Evolutionary conservation across 495 filamentous ascomycete species (phyloP).

Genomic region (Penicillium lividum): DNA sequence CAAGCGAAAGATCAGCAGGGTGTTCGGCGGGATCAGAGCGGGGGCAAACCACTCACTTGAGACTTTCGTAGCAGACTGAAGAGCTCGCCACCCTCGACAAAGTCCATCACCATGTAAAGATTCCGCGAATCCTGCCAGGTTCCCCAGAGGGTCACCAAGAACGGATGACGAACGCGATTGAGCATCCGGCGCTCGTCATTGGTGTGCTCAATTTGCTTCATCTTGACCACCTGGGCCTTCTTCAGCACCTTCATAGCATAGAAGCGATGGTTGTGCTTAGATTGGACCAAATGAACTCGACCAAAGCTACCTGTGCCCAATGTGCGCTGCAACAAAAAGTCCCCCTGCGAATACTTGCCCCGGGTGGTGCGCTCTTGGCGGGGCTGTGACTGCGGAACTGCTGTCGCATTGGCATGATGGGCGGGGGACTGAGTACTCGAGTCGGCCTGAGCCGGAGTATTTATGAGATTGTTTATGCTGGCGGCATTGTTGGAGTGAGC

Average conservation of each 20-base stretch:
- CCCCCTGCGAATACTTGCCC: slow-evolving; percentile 92
- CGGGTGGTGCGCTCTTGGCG: slow-evolving; percentile 71
- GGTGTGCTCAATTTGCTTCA: slow-evolving; percentile 99
- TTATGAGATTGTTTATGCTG: slow-evolving; percentile 48
- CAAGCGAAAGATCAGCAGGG: background rate
- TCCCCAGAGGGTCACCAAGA: slow-evolving; percentile 96
- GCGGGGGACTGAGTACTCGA: slow-evolving; percentile 22
- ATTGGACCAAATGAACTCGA: slow-evolving; percentile 92
- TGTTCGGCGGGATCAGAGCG: background rate
- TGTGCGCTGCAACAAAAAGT: slow-evolving; percentile 86
- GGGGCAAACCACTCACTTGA: slow-evolving; percentile 63
- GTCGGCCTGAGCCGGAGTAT: slow-evolving; percentile 26
- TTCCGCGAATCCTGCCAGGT: slow-evolving; percentile 96
- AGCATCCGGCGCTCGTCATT: slow-evolving; percentile 97
- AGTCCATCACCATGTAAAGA: slow-evolving; percentile 99
- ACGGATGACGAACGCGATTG: slow-evolving; percentile 92
- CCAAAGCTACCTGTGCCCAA: slow-evolving; percentile 97
- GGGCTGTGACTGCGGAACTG: slow-evolving; percentile 8
- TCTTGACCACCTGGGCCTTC: slow-evolving; percentile 97
- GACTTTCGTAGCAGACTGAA: slow-evolving; percentile 95
- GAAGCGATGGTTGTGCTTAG: slow-evolving; percentile 93
- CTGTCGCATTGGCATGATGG: slow-evolving; percentile 15
- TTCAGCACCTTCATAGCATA: slow-evolving; percentile 98
- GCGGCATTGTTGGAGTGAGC: slow-evolving; percentile 36
- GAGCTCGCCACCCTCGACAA: slow-evolving; percentile 97